Conservation (phyloP, 176 grass and related monocot genomes). For the Leersia perrieri region DNA sequence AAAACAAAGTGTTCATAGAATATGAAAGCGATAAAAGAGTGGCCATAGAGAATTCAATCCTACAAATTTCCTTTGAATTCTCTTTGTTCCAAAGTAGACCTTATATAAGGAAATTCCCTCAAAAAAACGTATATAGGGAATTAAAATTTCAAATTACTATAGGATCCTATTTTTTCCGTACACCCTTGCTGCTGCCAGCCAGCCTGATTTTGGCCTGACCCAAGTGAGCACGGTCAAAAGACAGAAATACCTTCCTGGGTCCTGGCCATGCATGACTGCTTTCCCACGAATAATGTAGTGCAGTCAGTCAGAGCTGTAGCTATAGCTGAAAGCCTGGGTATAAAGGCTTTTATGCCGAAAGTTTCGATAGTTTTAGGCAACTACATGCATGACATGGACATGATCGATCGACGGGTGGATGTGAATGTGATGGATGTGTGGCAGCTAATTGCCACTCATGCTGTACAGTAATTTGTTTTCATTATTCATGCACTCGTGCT, state of each 20-base stretch:
- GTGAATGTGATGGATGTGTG: background rate
- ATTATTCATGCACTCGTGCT: too few species aligned
- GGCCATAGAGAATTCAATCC: too few species aligned
- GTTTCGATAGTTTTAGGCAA: background rate
- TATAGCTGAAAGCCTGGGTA: background rate
- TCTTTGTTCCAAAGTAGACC: too few species aligned
- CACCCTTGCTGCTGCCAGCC: background rate
- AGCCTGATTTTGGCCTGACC: too few species aligned
- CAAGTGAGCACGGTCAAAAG: background rate
- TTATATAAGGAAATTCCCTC: too few species aligned
- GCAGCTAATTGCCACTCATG: background rate
- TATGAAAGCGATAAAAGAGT: too few species aligned
- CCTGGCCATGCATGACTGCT: background rate
- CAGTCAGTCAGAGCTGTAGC: background rate
- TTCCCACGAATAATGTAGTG: background rate
- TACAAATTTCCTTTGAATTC: too few species aligned
- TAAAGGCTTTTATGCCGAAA: background rate
- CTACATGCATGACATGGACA: background rate
- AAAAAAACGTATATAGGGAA: too few species aligned
- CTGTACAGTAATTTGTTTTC: too few species aligned
- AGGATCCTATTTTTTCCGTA: too few species aligned
- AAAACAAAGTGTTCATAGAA: too few species aligned
- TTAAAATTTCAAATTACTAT: too few species aligned
- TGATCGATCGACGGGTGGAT: background rate
- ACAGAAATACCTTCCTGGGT: background rate